Percentiles rank a stretch among this genome's conserved stretches.
phyloP scores from a whole-genome alignment of 495 filamentous ascomycete species.

The Xylaria scruposa region DNA sequence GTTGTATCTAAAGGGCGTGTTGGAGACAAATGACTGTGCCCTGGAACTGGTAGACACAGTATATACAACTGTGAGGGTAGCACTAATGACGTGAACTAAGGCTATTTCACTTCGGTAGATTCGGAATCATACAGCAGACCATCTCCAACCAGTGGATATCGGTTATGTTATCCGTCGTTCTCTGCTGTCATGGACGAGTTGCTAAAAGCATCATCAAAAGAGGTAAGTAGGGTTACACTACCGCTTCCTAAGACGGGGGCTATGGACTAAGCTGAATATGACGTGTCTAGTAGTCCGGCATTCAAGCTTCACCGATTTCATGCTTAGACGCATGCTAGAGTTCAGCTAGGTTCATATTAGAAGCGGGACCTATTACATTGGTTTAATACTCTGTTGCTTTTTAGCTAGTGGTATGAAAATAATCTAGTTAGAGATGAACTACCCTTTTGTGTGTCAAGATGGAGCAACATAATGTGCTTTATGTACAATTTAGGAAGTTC shows the following conservation, averaged over 20 bases:
- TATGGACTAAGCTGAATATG: background rate
- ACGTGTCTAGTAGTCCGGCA: background rate
- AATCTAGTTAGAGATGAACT: background rate
- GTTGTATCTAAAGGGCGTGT: background rate
- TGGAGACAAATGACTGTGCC: background rate
- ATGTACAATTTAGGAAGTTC: background rate
- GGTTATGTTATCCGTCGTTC: background rate
- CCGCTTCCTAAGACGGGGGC: background rate
- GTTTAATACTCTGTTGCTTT: background rate
- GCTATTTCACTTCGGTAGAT: background rate
- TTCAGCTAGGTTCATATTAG: background rate
- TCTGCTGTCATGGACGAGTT: background rate
- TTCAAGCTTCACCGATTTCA: background rate
- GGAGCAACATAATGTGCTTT: background rate
- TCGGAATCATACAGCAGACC: background rate
- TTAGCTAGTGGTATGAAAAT: background rate
- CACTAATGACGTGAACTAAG: conserved; percentile 11
- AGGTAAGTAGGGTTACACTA: background rate
- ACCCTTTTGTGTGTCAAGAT: background rate
- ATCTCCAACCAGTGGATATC: background rate
- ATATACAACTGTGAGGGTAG: background rate
- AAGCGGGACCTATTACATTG: background rate
- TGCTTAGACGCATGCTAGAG: background rate
- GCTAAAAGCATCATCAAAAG: background rate
- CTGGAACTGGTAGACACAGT: background rate